Evolutionary conservation across 257 asterid genomes (phyloP), one percentile per base, ranked within the genome.

Genomic region (Anisodus acutangulus): DNA sequence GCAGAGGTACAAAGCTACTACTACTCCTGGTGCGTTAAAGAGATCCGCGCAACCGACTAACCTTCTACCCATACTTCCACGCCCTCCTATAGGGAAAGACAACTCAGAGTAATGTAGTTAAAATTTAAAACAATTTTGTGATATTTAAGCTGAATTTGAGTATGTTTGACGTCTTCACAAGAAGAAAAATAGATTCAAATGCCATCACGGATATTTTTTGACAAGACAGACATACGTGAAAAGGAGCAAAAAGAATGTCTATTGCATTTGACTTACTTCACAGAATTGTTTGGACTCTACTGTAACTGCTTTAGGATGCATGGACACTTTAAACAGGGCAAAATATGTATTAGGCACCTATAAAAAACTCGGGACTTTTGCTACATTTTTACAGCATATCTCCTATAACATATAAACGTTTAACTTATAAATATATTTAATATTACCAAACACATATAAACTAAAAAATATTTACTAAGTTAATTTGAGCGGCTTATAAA

Each of bases 271-370:
- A 43, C 35, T 17, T 43, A 16, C 54, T 16, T 39, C 55, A 43
- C 37, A 71, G 43, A 17, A 71, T 71, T 70, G 22, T 70, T 16
- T 70, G 79, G 55, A 45, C 26, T 71, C 79, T 9, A 71, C 55
- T 43, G 13, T 7, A 16, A 69, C 5, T 68, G 49, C 37, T 37
- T 15, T 41, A 39, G 51, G 78, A 15, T 74, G 60, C 19, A 45
- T 1, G 19, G 60, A 3, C 59, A 19, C 41, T 47, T 47, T 47
- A 72, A 72, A 47, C 60, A 2, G 80, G 19, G 11, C 53, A 69
- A 72, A 5, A 9, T 72, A 11, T 45, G 37, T 72, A 60, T 47
- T 72, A 19, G 80, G 60, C 60, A 22, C 10, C n/a, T 6, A 31
- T 10, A 31, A 31, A 47, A 41, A 11, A 19, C 58, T 71, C 45